phyloP scores from a whole-genome alignment of 805 yeast genomes.

The Wickerhamiella qilinensis region DNA sequence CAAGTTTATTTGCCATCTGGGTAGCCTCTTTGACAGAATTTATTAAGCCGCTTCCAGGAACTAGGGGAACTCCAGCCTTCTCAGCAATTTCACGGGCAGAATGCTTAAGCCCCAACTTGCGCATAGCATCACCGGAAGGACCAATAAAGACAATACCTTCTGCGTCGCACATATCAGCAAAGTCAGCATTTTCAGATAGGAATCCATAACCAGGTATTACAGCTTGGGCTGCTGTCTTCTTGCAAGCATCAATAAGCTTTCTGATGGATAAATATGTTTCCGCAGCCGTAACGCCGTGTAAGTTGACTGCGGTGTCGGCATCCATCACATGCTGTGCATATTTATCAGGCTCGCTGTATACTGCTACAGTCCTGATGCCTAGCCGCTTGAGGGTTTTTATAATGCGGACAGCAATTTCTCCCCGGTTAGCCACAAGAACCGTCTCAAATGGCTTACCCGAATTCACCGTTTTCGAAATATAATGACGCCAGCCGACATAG shows the following conservation, averaged over 20 bases:
- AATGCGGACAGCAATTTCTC: constrained; percentile 93
- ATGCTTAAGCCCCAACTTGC: constrained; percentile 84
- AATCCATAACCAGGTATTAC: constrained; percentile 97
- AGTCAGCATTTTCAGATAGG: constrained; percentile 89
- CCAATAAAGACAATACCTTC: constrained; percentile 90
- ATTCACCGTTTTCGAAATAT: constrained; percentile 23
- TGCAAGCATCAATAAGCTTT: constrained; percentile 75
- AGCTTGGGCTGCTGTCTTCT: constrained; percentile 75
- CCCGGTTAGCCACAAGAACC: constrained; percentile 92
- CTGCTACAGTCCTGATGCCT: constrained; percentile 65
- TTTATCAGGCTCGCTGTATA: constrained; percentile 80
- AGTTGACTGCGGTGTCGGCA: constrained; percentile 70
- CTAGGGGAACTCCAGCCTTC: constrained; percentile 85
- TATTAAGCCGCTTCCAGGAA: constrained; percentile 90
- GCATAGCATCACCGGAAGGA: constrained; percentile 88
- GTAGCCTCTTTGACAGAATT: constrained; percentile 57
- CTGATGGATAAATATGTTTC: constrained; percentile 80
- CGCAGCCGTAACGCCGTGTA: constrained; percentile 72
- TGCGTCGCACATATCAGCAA: constrained; percentile 68
- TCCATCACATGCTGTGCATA: constrained; percentile 71
- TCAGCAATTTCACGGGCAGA: constrained; percentile 91
- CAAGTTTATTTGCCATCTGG: constrained; percentile 51
- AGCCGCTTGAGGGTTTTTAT: constrained; percentile 74
- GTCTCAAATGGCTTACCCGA: constrained; percentile 51
- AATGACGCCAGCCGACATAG: constrained; percentile 77